Conservation (phyloP, 1,284 basidiomycete species). For the Phylloporus sp. region DNA sequence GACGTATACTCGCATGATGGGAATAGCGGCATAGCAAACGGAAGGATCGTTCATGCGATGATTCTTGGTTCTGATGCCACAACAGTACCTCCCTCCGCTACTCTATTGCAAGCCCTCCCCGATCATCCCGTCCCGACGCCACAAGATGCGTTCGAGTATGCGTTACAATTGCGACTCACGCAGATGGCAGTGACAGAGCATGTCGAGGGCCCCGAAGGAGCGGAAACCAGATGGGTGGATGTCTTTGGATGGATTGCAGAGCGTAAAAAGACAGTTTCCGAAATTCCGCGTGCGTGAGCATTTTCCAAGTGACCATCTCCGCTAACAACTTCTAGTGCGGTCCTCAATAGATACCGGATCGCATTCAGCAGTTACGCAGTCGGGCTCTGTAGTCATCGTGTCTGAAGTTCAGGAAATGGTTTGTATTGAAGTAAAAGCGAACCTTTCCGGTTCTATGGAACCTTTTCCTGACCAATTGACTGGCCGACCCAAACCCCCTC, state of each 20-base stretch:
- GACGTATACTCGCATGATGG: constrained; percentile 4
- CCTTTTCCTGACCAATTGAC: constrained; percentile 7
- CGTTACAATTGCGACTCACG: constrained; percentile 88
- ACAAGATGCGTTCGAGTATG: constrained; percentile 77
- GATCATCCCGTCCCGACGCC: constrained; percentile 62
- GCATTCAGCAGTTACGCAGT: constrained; percentile 36
- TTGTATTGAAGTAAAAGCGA: constrained; percentile 19
- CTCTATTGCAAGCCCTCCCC: constrained; percentile 60
- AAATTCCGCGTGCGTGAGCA: constrained; percentile 33
- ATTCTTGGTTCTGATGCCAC: constrained; percentile 48
- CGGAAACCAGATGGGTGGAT: constrained; percentile 84
- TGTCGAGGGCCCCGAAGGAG: constrained; percentile 86
- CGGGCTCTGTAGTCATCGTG: constrained; percentile 25
- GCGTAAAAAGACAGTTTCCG: constrained; percentile 49
- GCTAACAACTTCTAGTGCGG: constrained; percentile 29
- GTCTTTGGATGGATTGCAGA: constrained; percentile 87
- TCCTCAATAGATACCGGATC: constrained; percentile 41
- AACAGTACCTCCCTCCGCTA: constrained; percentile 54
- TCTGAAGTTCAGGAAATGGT: constrained; percentile 22
- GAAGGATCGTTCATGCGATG: constrained; percentile 22
- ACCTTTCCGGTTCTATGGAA: constrained; percentile 13
- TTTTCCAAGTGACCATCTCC: neutral
- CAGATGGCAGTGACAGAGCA: constrained; percentile 86
- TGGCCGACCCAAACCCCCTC: constrained; percentile 29
- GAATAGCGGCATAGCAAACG: constrained; percentile 3